Base-by-base conservation (phyloP, 192 early-diverging fungal genomes). In the Ambispora gerdemannii region DNA sequence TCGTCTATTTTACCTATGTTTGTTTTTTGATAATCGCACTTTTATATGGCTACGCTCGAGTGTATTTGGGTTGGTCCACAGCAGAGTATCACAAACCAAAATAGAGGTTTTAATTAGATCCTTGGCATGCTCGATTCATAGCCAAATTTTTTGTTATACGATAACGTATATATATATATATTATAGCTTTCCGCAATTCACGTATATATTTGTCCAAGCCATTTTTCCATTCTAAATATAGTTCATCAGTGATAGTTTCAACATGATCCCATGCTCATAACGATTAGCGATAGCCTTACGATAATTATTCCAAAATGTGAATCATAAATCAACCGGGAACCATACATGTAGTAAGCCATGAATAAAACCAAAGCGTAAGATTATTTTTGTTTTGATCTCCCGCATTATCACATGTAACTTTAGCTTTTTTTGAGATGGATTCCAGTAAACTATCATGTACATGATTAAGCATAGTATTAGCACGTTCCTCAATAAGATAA, bases 381-480 rank as follows among this genome's bases (percentile, higher is more conserved):
- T 65, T 65, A 13, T 65, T 65, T 47, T 47, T 65, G n/a, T 65
- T 65, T 49, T 65, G 63, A 1, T 13, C 47, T 20, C 36, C 30
- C 25, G 43, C 43, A 28, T n/a, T n/a, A n/a, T n/a, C n/a, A n/a
- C n/a, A n/a, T n/a, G n/a, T n/a, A n/a, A n/a, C n/a, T n/a, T n/a
- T 65, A 50, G 22, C 28, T 13, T 49, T 67, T 50, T 67, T 67
- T 33, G 50, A 34, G 25, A 30, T 25, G 7, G 7, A 7, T 22
- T 8, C 25, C 20, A 49, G 32, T 49, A 1, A 11, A n/a, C 19
- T 17, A 3, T 50, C 15, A 65, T 65, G 50, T 31, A 47, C 63
- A 36, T 50, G 19, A 50, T 50, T 65, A 4, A 3, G 28, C 22
- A 28, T 49, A 8, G 15, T 35, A 15, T 49, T 49, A n/a, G 25